Evolutionary conservation across 805 yeast species (phyloP).

Genomic region (Teunomyces lycoperdinae): DNA sequence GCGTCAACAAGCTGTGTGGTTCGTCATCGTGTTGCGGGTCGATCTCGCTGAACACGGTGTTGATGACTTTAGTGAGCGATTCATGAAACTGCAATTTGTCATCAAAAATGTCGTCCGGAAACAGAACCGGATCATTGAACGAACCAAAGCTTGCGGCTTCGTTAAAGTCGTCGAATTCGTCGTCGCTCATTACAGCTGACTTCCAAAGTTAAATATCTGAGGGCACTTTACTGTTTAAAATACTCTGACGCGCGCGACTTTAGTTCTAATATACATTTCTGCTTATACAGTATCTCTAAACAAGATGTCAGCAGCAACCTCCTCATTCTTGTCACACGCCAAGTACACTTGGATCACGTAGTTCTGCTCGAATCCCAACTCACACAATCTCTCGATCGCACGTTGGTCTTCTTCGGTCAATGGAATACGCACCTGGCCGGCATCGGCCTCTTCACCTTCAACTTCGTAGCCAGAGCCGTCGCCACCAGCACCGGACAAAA

Average conservation of each 20-base stretch:
- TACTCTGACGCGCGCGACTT: no score
- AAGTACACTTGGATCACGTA: constrained; percentile 89
- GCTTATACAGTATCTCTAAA: constrained; percentile 46
- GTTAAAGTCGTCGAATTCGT: constrained; percentile 9
- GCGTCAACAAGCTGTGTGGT: constrained; percentile 20
- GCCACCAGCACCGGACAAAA: constrained; percentile 55
- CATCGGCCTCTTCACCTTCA: constrained; percentile 32
- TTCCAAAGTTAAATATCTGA: no score
- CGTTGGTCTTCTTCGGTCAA: constrained; percentile 80
- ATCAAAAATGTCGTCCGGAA: background rate
- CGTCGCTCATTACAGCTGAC: constrained; percentile 1
- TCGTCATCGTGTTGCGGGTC: constrained; percentile 9
- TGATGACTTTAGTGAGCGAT: constrained; percentile 6
- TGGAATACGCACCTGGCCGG: constrained; percentile 46
- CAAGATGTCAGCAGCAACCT: constrained; percentile 89
- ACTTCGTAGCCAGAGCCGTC: constrained; percentile 45
- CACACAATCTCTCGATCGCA: constrained; percentile 88
- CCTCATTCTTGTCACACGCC: constrained; percentile 98
- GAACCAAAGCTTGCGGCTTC: constrained; percentile 32
- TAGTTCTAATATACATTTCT: background rate
- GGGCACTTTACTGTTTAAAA: background rate
- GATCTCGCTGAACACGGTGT: constrained; percentile 11
- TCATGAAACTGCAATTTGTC: background rate
- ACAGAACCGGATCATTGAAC: constrained; percentile 23
- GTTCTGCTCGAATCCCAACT: constrained; percentile 86